Evolutionary conservation across 2,329 filamentous ascomycete species (phyloP), one percentile per base, ranked within the genome.

Genomic region (Diaporthe helianthi): DNA sequence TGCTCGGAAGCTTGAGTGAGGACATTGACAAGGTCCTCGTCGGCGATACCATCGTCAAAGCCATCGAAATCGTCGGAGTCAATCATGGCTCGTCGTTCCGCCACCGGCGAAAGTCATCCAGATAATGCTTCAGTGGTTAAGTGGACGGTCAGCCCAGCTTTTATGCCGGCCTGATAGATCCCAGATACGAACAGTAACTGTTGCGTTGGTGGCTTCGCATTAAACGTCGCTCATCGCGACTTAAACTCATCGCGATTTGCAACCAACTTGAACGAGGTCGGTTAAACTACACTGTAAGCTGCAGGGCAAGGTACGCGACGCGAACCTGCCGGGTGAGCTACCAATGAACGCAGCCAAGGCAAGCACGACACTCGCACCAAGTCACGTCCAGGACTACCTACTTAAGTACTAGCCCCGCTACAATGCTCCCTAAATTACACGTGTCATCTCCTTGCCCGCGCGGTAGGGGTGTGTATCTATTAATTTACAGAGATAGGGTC

Each of bases 1-100:
- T 44, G 73, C 70, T 69, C 77, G 72, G 78, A 79, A 5, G 79
- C 79, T 72, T 89, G 85, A 46, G 86, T 88, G 26, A 89, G 83
- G 8, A 85, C 89, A 44, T 85, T 80, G 53, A 92, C 82, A 69
- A 92, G 80, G 73, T 91, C 90, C 74, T 90, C 90, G 71, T 92
- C 90, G 65, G 87, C 85, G 65, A 91, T 84, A 72, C 86, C 85
- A 71, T 89, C 88, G 69, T 88, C 88, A 75, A 88, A 91, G 54
- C 90, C 88, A 72, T 88, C 88, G 75, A 88, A 91, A 54, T 90
- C 88, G 73, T 91, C 87, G 70, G 81, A 84, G 70, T 87, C 84
- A 86, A 87, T 87, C 54, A 54, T 74, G 54, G 64, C 65, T 38
- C 52, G 71, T 12, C 24, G 13, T 33, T 29, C 41, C 33, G 41